A percentile compares a stretch with the other conserved stretches of the same genome.
These are phyloP conservation scores for Scytalidium lignicola DNA, from an alignment of 2,329 filamentous ascomycete genomes.

Conservation along the genomic window DNA sequence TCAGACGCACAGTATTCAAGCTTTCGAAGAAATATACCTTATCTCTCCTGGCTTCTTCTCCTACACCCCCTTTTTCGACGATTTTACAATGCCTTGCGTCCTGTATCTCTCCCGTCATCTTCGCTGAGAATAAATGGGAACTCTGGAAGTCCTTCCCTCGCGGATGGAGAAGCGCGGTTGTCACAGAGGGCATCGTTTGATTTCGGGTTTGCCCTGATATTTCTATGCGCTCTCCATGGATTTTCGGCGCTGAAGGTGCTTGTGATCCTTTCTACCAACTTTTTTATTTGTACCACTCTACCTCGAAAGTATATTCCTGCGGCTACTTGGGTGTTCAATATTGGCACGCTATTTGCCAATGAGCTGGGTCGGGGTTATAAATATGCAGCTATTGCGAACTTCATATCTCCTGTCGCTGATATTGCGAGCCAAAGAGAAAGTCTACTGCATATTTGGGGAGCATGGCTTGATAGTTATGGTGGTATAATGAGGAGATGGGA, in stretches of 20 bases:
- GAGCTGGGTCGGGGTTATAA: constrained; percentile 77
- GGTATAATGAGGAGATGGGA: constrained; percentile 91
- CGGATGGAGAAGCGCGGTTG: constrained; percentile 49
- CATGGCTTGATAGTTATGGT: constrained; percentile 70
- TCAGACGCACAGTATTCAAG: constrained; percentile 83
- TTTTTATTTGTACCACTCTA: constrained; percentile 66
- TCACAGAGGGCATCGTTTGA: constrained; percentile 77
- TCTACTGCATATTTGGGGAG: constrained; percentile 45
- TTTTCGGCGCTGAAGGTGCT: constrained; percentile 81
- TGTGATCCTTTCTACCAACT: constrained; percentile 75
- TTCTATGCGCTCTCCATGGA: constrained; percentile 76
- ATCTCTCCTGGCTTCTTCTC: constrained; percentile 66
- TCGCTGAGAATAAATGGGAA: constrained; percentile 24
- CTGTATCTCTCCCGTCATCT: constrained; percentile 13
- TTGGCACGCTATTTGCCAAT: constrained; percentile 81
- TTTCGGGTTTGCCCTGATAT: constrained; percentile 72
- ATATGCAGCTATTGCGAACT: constrained; percentile 56
- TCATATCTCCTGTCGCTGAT: constrained; percentile 34
- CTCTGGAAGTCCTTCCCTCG: constrained; percentile 35
- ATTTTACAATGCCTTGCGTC: constrained; percentile 53
- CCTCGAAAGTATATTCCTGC: constrained; percentile 66
- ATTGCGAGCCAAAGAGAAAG: constrained; percentile 4
- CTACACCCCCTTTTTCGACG: constrained; percentile 76
- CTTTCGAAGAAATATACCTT: constrained; percentile 83
- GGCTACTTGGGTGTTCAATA: constrained; percentile 86